Evolutionary conservation across 768 basidiomycete genomes (phyloP).

Genomic region (Porpolomopsis calyptriformis): DNA sequence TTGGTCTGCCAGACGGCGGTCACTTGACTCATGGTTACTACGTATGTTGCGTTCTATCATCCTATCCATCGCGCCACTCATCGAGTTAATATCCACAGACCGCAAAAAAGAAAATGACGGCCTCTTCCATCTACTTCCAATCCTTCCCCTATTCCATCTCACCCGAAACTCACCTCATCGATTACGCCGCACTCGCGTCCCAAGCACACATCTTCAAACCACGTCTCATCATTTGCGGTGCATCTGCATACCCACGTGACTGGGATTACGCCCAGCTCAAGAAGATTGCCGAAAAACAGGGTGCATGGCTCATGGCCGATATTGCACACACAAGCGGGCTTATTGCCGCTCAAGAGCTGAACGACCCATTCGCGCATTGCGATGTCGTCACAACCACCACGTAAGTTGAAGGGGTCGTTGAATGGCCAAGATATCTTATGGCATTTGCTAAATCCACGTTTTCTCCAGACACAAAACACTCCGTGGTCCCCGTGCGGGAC

Average conservation of each 20-base stretch:
- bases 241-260: slow-evolving; percentile 95
- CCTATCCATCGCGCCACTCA: no score
- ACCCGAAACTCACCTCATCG: slow-evolving; percentile 76
- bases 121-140: slow-evolving; percentile 99
- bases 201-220: slow-evolving; percentile 97
- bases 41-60: no score
- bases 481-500: slow-evolving; percentile 92
- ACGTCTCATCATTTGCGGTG: slow-evolving; percentile 90
- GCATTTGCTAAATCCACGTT: slow-evolving; percentile 5
- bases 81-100: neutral
- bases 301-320: slow-evolving; percentile 90
- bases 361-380: slow-evolving; percentile 89
- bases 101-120: slow-evolving; percentile 99
- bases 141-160: slow-evolving; percentile 88
- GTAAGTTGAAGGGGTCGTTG: no score
- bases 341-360: slow-evolving; percentile 83
- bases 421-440: neutral
- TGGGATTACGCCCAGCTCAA: slow-evolving; percentile 89
- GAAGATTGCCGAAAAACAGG: slow-evolving; percentile 74
- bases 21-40: slow-evolving; percentile 13
- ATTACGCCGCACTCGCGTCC: slow-evolving; percentile 68
- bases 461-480: slow-evolving; percentile 87
- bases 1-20: slow-evolving; percentile 27
- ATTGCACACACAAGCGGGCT: slow-evolving; percentile 97
- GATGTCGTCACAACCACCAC: slow-evolving; percentile 98